These are phyloP conservation scores for Trypethelium eluteriae DNA, from an alignment of 495 filamentous ascomycete species.

Conservation along the genomic window DNA sequence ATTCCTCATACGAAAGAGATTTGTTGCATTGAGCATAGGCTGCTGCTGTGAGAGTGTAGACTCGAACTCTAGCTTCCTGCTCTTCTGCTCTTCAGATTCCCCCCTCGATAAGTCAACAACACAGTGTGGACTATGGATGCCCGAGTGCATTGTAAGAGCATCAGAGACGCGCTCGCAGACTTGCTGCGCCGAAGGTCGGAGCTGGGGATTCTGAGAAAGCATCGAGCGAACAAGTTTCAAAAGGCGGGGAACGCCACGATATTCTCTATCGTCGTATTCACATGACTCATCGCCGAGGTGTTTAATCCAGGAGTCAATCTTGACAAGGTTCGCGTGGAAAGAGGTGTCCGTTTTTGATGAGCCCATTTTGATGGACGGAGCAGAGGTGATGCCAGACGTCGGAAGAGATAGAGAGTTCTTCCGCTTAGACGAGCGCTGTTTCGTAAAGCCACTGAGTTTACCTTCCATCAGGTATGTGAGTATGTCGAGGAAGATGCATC, in stretches of 20 bases:
- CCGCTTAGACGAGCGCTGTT: conserved; percentile 63
- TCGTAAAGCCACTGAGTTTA: conserved; percentile 58
- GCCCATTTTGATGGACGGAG: conserved; percentile 13
- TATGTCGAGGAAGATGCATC: conserved; percentile 61
- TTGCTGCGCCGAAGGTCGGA: conserved; percentile 29
- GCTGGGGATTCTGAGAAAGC: conserved; percentile 28
- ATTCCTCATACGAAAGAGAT: conserved; percentile 2
- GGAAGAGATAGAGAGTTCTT: conserved; percentile 35
- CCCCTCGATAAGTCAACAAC: neutral
- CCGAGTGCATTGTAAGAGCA: neutral
- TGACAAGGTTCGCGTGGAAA: conserved; percentile 73
- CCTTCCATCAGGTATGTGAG: conserved; percentile 67
- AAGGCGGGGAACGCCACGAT: conserved; percentile 29
- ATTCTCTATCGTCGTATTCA: conserved; percentile 23
- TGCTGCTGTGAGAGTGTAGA: neutral
- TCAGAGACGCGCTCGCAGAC: conserved; percentile 30
- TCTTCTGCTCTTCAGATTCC: conserved; percentile 1
- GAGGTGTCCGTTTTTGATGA: conserved; percentile 48
- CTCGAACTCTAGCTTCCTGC: neutral
- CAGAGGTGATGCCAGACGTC: conserved; percentile 32
- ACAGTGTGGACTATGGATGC: neutral
- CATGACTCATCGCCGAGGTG: conserved; percentile 46
- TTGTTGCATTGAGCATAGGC: neutral
- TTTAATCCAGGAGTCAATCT: conserved; percentile 72
- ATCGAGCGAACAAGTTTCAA: conserved; percentile 31